Percentiles rank a stretch among this genome's conserved stretches.
These are phyloP conservation scores for Penicillium hesseltinei DNA, from an alignment of 2,329 filamentous ascomycete genomes.

Conservation along the genomic window DNA sequence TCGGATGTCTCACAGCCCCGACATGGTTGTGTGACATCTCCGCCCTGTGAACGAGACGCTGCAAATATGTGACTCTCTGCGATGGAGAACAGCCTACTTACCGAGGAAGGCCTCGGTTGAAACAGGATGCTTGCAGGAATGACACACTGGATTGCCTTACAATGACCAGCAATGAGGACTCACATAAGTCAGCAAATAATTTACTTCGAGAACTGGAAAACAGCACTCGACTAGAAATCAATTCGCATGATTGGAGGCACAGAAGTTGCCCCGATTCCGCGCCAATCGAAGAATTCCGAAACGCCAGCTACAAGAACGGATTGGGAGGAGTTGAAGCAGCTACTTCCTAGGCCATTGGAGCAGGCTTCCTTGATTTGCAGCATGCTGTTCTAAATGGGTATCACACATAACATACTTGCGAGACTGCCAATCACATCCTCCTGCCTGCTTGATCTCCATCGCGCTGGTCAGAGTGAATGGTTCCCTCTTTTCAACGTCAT, in stretches of 20 bases:
- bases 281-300: not conserved
- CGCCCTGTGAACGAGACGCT: not conserved
- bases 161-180: not conserved
- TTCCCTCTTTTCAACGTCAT: not conserved
- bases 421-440: not conserved
- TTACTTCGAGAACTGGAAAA: no score
- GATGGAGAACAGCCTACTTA: no score
- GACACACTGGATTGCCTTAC: not conserved
- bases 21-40: not conserved
- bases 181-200: no score
- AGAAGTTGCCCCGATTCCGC: no score
- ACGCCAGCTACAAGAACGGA: not conserved
- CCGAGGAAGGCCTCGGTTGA: not conserved
- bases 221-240: not conserved
- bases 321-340: not conserved
- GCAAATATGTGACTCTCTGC: not conserved
- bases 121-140: not conserved
- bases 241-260: not conserved
- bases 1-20: not conserved
- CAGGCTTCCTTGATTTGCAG: not conserved
- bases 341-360: no score
- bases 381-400: not conserved
- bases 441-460: not conserved
- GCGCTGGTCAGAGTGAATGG: not conserved
- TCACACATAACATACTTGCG: not conserved